Evolutionary conservation across 2,329 filamentous ascomycete genomes (phyloP).

Genomic region (Fusarium compactum): DNA sequence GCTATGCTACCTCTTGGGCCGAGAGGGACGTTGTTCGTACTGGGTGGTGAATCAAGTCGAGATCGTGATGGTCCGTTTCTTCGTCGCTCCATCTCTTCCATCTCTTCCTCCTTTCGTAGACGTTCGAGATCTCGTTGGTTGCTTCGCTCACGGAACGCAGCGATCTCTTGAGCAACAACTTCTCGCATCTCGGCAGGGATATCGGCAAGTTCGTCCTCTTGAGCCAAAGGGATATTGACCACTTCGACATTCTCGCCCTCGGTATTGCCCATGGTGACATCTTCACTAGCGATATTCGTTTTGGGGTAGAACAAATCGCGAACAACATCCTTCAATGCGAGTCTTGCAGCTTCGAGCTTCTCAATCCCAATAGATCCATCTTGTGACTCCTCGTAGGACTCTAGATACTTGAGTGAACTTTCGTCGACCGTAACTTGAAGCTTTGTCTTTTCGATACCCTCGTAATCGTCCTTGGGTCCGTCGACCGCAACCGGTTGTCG

Average conservation of each 20-base stretch:
- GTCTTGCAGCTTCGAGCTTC: constrained; percentile 76
- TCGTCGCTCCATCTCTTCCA: constrained; percentile 86
- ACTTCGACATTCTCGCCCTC: constrained; percentile 80
- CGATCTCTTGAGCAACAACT: constrained; percentile 92
- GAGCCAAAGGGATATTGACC: constrained; percentile 86
- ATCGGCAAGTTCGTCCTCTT: constrained; percentile 94
- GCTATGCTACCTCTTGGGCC: constrained; percentile 65
- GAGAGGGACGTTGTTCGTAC: constrained; percentile 63
- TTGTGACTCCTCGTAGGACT: constrained; percentile 78
- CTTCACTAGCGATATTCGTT: constrained; percentile 63
- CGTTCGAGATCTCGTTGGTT: constrained; percentile 90
- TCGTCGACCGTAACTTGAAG: constrained; percentile 84
- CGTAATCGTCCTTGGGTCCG: constrained; percentile 60
- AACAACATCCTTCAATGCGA: constrained; percentile 75
- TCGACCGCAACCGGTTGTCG: constrained; percentile 70
- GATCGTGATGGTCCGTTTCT: constrained; percentile 74
- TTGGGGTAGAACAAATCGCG: constrained; percentile 78
- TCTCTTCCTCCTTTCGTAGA: constrained; percentile 87
- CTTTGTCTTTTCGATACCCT: constrained; percentile 75
- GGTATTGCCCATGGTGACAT: constrained; percentile 76
- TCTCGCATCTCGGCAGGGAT: constrained; percentile 97
- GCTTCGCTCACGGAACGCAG: constrained; percentile 92
- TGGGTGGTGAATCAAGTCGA: constrained; percentile 76
- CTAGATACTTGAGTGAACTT: constrained; percentile 84
- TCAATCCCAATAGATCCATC: constrained; percentile 74